These are phyloP conservation scores for Daldinia eschscholtzii DNA, from an alignment of 2,329 filamentous ascomycete genomes.

Conservation along the genomic window DNA sequence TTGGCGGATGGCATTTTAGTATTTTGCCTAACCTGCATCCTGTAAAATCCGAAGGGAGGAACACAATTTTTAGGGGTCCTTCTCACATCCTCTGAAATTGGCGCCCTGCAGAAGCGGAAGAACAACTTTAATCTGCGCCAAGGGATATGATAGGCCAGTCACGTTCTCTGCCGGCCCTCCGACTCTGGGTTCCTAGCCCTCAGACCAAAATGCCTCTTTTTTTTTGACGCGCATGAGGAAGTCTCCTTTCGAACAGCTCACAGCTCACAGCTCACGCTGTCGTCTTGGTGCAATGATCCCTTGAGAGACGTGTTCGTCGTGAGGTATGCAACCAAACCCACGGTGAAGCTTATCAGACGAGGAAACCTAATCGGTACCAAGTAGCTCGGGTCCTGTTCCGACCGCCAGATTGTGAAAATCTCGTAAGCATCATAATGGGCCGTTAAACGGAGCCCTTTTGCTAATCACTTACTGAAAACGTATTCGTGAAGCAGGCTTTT, in stretches of 20 bases:
- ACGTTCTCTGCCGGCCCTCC: conserved; percentile 28
- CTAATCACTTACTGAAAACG: conserved; percentile 44
- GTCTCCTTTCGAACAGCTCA: background rate
- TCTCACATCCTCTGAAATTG: conserved; percentile 31
- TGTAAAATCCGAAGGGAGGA: conserved; percentile 24
- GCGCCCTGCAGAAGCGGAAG: conserved; percentile 38
- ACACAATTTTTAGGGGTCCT: conserved; percentile 40
- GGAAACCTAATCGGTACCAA: background rate
- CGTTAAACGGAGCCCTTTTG: conserved; percentile 37
- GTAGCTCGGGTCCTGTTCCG: conserved; percentile 33
- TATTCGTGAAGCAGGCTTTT: conserved; percentile 43
- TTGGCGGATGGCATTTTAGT: conserved; percentile 32
- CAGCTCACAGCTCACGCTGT: background rate
- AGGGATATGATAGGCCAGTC: conserved; percentile 33
- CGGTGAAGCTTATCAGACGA: conserved; percentile 27
- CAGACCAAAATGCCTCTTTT: conserved; percentile 23
- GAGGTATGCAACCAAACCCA: conserved; percentile 14
- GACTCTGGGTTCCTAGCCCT: conserved; percentile 28
- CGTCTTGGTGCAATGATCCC: background rate
- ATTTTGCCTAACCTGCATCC: conserved; percentile 42
- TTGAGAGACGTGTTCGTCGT: conserved; percentile 7
- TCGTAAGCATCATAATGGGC: conserved; percentile 40
- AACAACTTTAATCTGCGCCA: conserved; percentile 41
- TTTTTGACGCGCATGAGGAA: conserved; percentile 16
- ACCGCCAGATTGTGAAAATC: conserved; percentile 39